Conservation (phyloP, 2,329 filamentous ascomycete species). For the Zopfia rhizophila region DNA sequence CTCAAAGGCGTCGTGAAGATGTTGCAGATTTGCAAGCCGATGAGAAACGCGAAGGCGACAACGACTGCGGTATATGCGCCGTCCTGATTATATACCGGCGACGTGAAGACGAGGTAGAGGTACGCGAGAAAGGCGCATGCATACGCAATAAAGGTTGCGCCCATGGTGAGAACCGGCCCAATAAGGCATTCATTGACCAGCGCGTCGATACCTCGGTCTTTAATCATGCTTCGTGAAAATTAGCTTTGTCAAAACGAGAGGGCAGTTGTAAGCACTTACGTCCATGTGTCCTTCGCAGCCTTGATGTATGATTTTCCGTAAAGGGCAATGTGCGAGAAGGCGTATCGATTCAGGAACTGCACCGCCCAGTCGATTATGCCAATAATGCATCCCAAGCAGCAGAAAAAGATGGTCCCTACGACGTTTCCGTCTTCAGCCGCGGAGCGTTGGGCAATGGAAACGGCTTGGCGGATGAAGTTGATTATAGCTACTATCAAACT, state of each 20-base stretch:
- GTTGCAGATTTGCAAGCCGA: slow-evolving; percentile 89
- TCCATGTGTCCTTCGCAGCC: slow-evolving; percentile 90
- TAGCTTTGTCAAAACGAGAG: slow-evolving; percentile 15
- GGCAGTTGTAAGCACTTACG: slow-evolving; percentile 50
- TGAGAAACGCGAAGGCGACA: slow-evolving; percentile 86
- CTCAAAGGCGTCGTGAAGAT: slow-evolving; percentile 89
- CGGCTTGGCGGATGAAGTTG: slow-evolving; percentile 83
- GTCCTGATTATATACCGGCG: slow-evolving; percentile 78
- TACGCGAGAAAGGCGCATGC: slow-evolving; percentile 84
- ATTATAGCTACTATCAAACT: slow-evolving; percentile 88
- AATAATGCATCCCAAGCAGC: slow-evolving; percentile 80
- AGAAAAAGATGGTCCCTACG: slow-evolving; percentile 73
- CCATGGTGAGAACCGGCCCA: slow-evolving; percentile 72
- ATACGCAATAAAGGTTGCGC: slow-evolving; percentile 84
- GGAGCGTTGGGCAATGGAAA: slow-evolving; percentile 77
- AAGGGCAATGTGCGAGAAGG: slow-evolving; percentile 90
- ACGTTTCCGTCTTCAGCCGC: slow-evolving; percentile 75
- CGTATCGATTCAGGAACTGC: slow-evolving; percentile 89
- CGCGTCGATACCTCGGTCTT: slow-evolving; percentile 88
- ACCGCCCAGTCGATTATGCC: slow-evolving; percentile 84
- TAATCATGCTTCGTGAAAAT: slow-evolving; percentile 74
- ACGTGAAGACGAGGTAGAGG: slow-evolving; percentile 84
- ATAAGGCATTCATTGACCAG: slow-evolving; percentile 88
- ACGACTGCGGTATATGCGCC: slow-evolving; percentile 79
- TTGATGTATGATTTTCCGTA: slow-evolving; percentile 90